phyloP scores from a whole-genome alignment of 1,284 basidiomycete genomes.

The Rhizoctonia solani region DNA sequence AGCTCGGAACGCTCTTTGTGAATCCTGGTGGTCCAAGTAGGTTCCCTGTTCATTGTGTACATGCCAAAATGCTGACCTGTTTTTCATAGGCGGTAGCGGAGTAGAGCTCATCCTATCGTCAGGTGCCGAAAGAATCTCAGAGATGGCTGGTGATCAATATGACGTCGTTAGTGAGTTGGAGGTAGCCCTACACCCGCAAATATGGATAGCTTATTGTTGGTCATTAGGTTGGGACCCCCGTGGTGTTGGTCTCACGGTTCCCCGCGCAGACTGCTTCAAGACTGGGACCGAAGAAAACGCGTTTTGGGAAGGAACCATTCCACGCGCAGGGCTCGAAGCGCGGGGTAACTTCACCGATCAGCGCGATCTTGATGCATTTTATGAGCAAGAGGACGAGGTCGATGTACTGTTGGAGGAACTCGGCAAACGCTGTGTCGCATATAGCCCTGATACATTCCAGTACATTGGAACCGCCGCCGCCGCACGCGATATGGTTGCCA shows the following conservation, averaged over 20 bases:
- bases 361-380: slow-evolving; percentile 19
- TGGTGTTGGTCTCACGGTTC: slow-evolving; percentile 6
- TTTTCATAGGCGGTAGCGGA: background rate
- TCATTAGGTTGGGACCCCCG: slow-evolving; percentile 33
- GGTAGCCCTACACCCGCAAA: too few relatives aligned
- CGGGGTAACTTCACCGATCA: slow-evolving; percentile 23
- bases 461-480: slow-evolving; percentile 33
- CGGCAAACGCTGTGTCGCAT: background rate
- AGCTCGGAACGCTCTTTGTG: slow-evolving; percentile 29
- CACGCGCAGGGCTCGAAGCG: slow-evolving; percentile 16
- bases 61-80: background rate
- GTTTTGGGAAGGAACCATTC: slow-evolving; percentile 25
- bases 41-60: background rate
- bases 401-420: slow-evolving; percentile 15
- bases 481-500: slow-evolving; percentile 30
- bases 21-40: slow-evolving; percentile 29
- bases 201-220: background rate
- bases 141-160: slow-evolving; percentile 13
- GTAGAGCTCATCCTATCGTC: background rate
- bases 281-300: slow-evolving; percentile 10
- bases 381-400: slow-evolving; percentile 13
- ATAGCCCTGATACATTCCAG: slow-evolving; percentile 7
- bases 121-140: background rate
- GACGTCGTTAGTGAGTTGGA: slow-evolving; percentile 25
- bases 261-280: slow-evolving; percentile 19